Percentiles rank a stretch among this genome's conserved stretches.
Evolutionary conservation across 176 grass and related monocot genomes (phyloP).

Genomic region (Lolium perenne): DNA sequence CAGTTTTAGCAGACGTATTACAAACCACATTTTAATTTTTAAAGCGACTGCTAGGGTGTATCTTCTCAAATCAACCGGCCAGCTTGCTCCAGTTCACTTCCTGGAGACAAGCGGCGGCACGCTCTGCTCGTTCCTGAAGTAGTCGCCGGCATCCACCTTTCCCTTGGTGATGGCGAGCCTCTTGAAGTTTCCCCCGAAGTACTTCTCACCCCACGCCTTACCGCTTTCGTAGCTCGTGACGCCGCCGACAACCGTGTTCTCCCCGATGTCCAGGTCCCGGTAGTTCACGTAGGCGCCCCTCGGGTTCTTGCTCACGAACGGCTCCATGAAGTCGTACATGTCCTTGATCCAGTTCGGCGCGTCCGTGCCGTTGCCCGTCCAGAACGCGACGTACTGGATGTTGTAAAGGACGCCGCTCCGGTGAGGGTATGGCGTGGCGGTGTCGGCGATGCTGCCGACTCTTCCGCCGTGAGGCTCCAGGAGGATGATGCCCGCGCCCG

Average conservation of each 20-base stretch:
- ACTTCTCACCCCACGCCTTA: slow-evolving; percentile 50
- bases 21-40: too few species aligned
- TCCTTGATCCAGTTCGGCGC: slow-evolving; percentile 11
- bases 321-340: slow-evolving; percentile 37
- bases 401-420: slow-evolving; percentile 43
- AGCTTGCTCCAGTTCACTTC: background rate
- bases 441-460: background rate
- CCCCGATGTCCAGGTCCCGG: slow-evolving; percentile 51
- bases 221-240: slow-evolving; percentile 42
- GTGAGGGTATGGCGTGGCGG: slow-evolving; percentile 45
- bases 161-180: slow-evolving; percentile 48
- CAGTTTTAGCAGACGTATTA: too few species aligned
- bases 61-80: background rate
- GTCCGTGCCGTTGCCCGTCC: background rate
- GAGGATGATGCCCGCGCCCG: slow-evolving; percentile 24
- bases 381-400: slow-evolving; percentile 47
- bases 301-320: slow-evolving; percentile 44
- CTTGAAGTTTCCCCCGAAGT: slow-evolving; percentile 47
- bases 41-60: background rate
- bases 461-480: slow-evolving; percentile 39
- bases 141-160: background rate
- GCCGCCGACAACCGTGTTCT: slow-evolving; percentile 38
- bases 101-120: slow-evolving; percentile 48
- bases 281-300: slow-evolving; percentile 51
- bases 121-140: slow-evolving; percentile 54